Percentiles rank a stretch among this genome's conserved stretches.
These are phyloP conservation scores for Tephrocybe sp. DNA, from an alignment of 768 basidiomycete genomes.

Conservation along the genomic window DNA sequence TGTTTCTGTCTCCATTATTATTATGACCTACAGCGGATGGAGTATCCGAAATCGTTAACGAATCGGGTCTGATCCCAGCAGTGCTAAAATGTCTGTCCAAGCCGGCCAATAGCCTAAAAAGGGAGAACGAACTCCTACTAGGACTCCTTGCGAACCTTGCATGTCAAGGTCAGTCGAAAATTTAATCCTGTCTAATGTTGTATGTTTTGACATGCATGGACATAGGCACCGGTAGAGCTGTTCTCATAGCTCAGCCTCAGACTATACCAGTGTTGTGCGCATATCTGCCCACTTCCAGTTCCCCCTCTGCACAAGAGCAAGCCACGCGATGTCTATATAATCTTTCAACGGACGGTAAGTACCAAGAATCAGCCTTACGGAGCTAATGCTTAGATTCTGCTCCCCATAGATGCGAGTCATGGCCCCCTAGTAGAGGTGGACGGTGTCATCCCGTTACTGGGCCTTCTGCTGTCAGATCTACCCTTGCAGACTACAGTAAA, in stretches of 20 bases:
- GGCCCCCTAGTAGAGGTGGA: slow-evolving; percentile 3
- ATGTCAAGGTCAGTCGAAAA: slow-evolving; percentile 11
- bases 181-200: background rate
- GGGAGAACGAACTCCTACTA: slow-evolving; percentile 12
- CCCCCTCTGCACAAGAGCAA: slow-evolving; percentile 12
- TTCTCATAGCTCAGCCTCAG: slow-evolving; percentile 3
- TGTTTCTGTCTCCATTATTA: too few relatives aligned
- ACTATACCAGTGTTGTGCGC: slow-evolving; percentile 4
- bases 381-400: background rate
- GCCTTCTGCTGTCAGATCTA: slow-evolving; percentile 3
- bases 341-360: slow-evolving; percentile 14
- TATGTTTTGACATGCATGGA: background rate
- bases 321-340: slow-evolving; percentile 17
- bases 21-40: slow-evolving; percentile 7
- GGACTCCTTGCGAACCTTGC: slow-evolving; percentile 18
- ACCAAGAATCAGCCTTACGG: background rate
- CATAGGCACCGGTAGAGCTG: slow-evolving; percentile 10
- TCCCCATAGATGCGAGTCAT: slow-evolving; percentile 8
- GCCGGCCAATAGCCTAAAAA: slow-evolving; percentile 4
- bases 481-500: slow-evolving; percentile 7
- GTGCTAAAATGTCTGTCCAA: slow-evolving; percentile 4
- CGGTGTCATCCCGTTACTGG: slow-evolving; percentile 7
- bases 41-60: slow-evolving; percentile 11
- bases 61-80: slow-evolving; percentile 8
- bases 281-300: background rate